phyloP scores from a whole-genome alignment of 768 basidiomycete species.

The Auricularia auricula-judae region DNA sequence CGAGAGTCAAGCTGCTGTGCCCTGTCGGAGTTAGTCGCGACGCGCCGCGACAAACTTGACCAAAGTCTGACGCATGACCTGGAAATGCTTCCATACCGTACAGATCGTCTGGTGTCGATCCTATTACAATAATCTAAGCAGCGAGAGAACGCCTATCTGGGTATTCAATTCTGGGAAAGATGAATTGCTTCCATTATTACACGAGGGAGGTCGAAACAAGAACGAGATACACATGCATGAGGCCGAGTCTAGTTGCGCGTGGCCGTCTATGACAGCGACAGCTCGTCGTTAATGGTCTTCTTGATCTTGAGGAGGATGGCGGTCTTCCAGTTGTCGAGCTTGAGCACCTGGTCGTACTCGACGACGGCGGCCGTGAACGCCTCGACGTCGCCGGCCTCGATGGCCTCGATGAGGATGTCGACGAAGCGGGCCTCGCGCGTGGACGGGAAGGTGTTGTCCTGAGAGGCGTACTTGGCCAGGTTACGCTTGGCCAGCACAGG shows the following conservation, averaged over 20 bases:
- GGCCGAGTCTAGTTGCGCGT: background rate
- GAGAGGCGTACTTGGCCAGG: conserved; percentile 60
- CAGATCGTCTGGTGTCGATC: too few relatives aligned
- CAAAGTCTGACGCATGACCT: too few relatives aligned
- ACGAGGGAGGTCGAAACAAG: background rate
- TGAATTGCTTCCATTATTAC: background rate
- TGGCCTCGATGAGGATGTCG: conserved; percentile 63
- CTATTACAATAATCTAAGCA: too few relatives aligned
- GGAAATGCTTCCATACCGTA: too few relatives aligned
- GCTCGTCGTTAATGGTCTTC: conserved; percentile 57
- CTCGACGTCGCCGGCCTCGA: conserved; percentile 59
- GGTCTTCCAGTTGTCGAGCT: conserved; percentile 96
- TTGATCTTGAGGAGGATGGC: conserved; percentile 84
- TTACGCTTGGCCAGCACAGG: conserved; percentile 73
- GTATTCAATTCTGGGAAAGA: background rate
- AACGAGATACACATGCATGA: background rate
- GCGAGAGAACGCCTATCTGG: too few relatives aligned
- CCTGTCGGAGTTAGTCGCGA: too few relatives aligned
- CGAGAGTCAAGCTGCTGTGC: too few relatives aligned
- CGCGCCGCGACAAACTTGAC: too few relatives aligned
- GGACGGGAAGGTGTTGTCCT: conserved; percentile 75
- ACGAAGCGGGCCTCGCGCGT: conserved; percentile 92
- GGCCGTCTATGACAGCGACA: conserved; percentile 14
- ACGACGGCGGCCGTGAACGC: conserved; percentile 74
- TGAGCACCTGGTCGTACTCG: conserved; percentile 85